Base-by-base conservation (phyloP, 2,329 filamentous ascomycete genomes). In the Alternaria sp. region DNA sequence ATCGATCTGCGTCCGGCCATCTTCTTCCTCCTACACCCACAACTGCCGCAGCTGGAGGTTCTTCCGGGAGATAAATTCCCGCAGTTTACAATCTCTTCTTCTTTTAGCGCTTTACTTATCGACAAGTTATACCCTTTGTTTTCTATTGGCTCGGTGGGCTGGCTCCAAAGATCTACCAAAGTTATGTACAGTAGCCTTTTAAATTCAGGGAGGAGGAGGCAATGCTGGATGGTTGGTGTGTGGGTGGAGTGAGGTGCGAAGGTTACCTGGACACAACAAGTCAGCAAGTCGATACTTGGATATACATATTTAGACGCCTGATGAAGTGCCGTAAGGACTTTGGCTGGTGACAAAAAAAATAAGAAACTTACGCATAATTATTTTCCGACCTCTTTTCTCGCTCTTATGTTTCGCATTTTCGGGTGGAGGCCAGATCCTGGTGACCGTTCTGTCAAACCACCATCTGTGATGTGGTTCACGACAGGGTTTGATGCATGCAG, bases 1-100 rank as follows among this genome's bases (percentile, higher is more conserved):
- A 77, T 42, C 72, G 76, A 54, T 78, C 76, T 7, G 67, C 70
- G 16, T 77, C 75, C 3, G 76, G 76, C 9, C 75, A 78, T 57
- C 66, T 77, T 16, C 57, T 76, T 57, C 75, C 75, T 20, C 75
- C 75, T 7, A 70, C 71, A 22, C 73, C 76, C 6, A 70, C 70
- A 30, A 47, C 63, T 38, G 59, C 66, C 28, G 65, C 57, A 36
- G 46, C 66, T 18, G 34, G 34, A 52, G 38, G 28, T 14, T 36
- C 56, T 26, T 68, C 46, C 18, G 59, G 36, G 16, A 53, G 65
- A 16, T 72, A 49, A 22, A 64, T 36, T 8, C n/a, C 24, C n/a
- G 12, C 24, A 12, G 28, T n/a, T 43, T 42, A 28, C 22, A 43
- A 26, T 51, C 39, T 56, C 46, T 56, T 59, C 52, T 56, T 55